Evolutionary conservation across 2,329 filamentous ascomycete genomes (phyloP), one percentile per base, ranked within the genome.

Genomic region (Exophiala viscosa): DNA sequence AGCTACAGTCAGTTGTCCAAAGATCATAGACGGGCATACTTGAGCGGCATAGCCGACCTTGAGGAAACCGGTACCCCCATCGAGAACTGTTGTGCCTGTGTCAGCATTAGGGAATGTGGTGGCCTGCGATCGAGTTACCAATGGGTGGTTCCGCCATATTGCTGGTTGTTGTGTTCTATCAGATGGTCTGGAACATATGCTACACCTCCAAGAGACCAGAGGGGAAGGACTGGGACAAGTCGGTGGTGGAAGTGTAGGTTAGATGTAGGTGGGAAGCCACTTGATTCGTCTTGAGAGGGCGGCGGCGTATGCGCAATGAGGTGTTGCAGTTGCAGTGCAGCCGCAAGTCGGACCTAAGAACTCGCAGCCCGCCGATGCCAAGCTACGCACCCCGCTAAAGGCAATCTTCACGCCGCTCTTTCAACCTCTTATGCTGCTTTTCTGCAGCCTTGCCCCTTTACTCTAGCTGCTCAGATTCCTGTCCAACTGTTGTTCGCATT

Each of bases 11-110:
- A 13, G 3, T 3, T 31, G 40, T 23, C 11, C 20, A 14, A 9
- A 34, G 18, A 41, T 40, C 50, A 33, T 55, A 48, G 32, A 28
- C n/a, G n/a, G 51, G 60, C 76, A 64, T 74, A 87, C 84, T 77
- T 86, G 91, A 68, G 87, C 93, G 69, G 93, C 93, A 79, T 97
- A 99, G 73, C 93, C 93, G 76, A 96, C 93, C 78, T 99, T 99
- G 74, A 99, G 87, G 82, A 99, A 99, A 75, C 93, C 93, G 70
- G 93, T 99, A 75, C 93, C 93, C 82, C 93, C 93, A 81, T 99
- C 93, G 82, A 99, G 92, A 71, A 99, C 93, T 97, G 70, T 56
- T 42, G 18, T 45, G 53, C 59, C 45, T 39, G 48, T 48, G 65
- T 69, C 65, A 69, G 66, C 61, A 57, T 34, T 63, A 60, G 52